Evolutionary conservation across 1,284 basidiomycete species (phyloP), one percentile per base, ranked within the genome.

Genomic region (Trametes versicolor): DNA sequence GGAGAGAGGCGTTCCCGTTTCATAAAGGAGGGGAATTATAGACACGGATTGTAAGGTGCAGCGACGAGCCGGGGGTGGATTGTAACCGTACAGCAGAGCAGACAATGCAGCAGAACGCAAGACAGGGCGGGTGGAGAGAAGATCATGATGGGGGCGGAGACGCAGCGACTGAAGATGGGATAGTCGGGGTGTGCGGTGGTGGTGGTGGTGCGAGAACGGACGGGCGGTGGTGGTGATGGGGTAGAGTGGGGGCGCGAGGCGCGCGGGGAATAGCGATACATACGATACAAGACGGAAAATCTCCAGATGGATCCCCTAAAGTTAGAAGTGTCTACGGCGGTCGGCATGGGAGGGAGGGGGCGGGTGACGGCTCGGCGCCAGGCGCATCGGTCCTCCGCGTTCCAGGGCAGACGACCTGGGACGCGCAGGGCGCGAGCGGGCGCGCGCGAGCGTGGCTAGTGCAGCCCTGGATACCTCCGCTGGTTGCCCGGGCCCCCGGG

Each of bases 401-500:
- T 60, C 39, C 58, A 60, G 58, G 58, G 52, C 41, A 7, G 15
- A 4, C 4, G 41, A 4, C 41, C 41, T 17, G 23, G 19, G 27
- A 36, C 2, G 27, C 21, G 32, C n/a, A 57, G 47, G 47, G 8
- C 29, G 29, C 29, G 29, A 32, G 29, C 29, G 29, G 29, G 29
- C 29, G 29, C 29, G 29, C 8, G 8, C 29, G 4, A 32, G 29
- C 29, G 4, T 32, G 54, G 50, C 60, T 66, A 70, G 63, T 66
- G 68, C 58, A 70, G 47, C 59, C 68, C 59, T 23, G 68, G 68
- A 56, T 63, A 70, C 58, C 68, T 49, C 68, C 68, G 63, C 62
- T 70, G 29, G 29, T 32, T 32, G 29, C 29, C 68, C 32, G 63
- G 25, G 25, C 61, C 63, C 48, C 63, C 63, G 3, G 60, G 54